Percentiles rank a stretch among this genome's conserved stretches.
Conservation (phyloP, 2,329 filamentous ascomycete species). For the Colletotrichum tanaceti region DNA sequence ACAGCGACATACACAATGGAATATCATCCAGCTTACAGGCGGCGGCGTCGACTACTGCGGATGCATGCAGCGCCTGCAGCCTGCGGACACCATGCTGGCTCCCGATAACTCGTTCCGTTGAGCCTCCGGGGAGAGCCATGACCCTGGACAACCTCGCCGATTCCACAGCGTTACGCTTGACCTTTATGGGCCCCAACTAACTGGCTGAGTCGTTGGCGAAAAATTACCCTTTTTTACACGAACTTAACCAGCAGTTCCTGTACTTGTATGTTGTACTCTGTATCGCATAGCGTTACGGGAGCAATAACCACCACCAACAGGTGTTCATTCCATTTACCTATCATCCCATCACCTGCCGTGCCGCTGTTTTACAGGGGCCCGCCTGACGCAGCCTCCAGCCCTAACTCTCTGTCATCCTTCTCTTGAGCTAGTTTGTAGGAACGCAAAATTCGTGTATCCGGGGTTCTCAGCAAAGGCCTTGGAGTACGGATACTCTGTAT, state of each 20-base stretch:
- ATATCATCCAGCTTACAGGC: not conserved
- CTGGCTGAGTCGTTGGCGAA: too few relatives aligned
- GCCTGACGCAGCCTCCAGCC: slow-evolving; percentile 14
- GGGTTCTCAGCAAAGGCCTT: not conserved
- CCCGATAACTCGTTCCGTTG: slow-evolving; percentile 17
- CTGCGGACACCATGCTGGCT: slow-evolving; percentile 19
- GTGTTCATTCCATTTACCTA: slow-evolving; percentile 40
- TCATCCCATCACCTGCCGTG: slow-evolving; percentile 26
- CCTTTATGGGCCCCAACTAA: too few relatives aligned
- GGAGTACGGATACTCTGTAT: too few relatives aligned
- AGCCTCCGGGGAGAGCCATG: slow-evolving; percentile 19
- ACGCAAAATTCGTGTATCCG: not conserved
- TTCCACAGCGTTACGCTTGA: slow-evolving; percentile 32
- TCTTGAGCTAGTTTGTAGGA: slow-evolving; percentile 3
- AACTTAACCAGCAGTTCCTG: too few relatives aligned
- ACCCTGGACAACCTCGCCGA: slow-evolving; percentile 26
- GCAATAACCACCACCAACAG: slow-evolving; percentile 24
- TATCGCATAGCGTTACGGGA: slow-evolving; percentile 31
- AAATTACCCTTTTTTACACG: too few relatives aligned
- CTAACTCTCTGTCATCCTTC: slow-evolving; percentile 7
- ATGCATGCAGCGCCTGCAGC: slow-evolving; percentile 35
- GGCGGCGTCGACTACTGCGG: slow-evolving; percentile 15
- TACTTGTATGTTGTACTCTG: too few relatives aligned
- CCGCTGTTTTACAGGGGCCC: slow-evolving; percentile 15
- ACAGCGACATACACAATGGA: not conserved